Base-by-base conservation (phyloP, 140 eudicot genomes). In the Cichorium intybus region DNA sequence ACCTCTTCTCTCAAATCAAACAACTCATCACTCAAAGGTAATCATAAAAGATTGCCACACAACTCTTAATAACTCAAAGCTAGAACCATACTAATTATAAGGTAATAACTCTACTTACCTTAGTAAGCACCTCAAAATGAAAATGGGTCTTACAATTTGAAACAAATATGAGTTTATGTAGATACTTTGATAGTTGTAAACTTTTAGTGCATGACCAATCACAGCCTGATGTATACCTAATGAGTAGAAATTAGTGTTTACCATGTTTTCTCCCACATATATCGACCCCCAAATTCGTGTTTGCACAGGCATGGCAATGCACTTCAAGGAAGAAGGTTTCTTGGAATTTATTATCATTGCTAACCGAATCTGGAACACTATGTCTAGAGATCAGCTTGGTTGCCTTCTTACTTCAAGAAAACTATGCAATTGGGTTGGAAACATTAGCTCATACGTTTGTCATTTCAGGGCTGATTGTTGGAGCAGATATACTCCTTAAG, bases 281-380 rank as follows among this genome's bases (percentile, higher is more conserved):
- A 33, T 60, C 37, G 22, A 66, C 24, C 31, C 35, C 23, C n/a
- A 24, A 54, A 20, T 57, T 54, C 69, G 59, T 74, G 56, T 14
- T 64, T 66, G 70, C 53, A 26, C 70, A 88, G 94, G 84, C 84
- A 64, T 88, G 96, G 96, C 87, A 88, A 60, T 88, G 96, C 74
- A 29, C 69, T 62, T 59, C 82, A 29, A 87, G 74, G 78, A 85
- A 85, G 75, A 73, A 73, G 43, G 56, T 75, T 57, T 73, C 81
- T 34, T 88, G 94, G 94, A 85, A 85, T 70, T 69, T 88, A 27
- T 70, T 88, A 74, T 88, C 96, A 29, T 57, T 88, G 75, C 54
- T 79, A 52, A 78, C 96, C 10, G 80, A 80, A 55, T 77, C 85
- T 69, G 96, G 87, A 60, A 85, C 82, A 77, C 79, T 88, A 33